phyloP scores from a whole-genome alignment of 768 basidiomycete species.

The Kwoniella shandongensis region DNA sequence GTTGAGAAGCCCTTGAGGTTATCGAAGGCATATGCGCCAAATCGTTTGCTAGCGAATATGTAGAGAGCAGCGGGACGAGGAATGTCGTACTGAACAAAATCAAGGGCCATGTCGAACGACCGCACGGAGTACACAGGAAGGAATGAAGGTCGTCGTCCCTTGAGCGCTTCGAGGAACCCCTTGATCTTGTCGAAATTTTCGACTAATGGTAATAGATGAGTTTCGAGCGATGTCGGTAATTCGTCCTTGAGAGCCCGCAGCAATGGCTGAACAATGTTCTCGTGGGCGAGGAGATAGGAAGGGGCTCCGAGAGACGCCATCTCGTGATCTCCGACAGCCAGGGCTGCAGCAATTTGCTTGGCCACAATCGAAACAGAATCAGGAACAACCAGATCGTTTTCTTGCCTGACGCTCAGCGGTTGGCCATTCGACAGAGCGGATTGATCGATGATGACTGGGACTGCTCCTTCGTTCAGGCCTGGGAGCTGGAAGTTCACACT shows the following conservation, averaged over 20 bases:
- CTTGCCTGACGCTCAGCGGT: neutral
- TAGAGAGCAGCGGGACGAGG: too few species aligned
- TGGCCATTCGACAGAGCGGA: constrained; percentile 2
- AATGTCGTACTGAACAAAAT: constrained; percentile 3
- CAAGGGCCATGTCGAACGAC: constrained; percentile 9
- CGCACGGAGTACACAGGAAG: constrained; percentile 2
- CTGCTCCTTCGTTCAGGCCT: too few species aligned
- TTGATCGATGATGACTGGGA: neutral
- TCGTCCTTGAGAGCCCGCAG: neutral
- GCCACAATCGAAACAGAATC: neutral
- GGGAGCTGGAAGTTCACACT: too few species aligned
- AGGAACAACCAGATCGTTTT: neutral
- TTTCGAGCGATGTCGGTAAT: neutral
- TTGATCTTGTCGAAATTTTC: neutral
- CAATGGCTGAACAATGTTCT: constrained; percentile 5
- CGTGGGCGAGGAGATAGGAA: constrained; percentile 1
- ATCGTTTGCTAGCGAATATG: too few species aligned
- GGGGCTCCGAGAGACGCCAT: neutral
- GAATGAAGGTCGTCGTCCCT: neutral
- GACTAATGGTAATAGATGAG: neutral
- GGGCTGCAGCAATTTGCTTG: neutral
- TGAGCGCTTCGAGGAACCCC: neutral
- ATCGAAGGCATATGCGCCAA: too few species aligned
- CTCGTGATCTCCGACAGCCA: neutral
- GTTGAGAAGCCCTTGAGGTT: too few species aligned